Conservation (phyloP, 1,284 basidiomycete genomes). For the Athelia sp. region DNA sequence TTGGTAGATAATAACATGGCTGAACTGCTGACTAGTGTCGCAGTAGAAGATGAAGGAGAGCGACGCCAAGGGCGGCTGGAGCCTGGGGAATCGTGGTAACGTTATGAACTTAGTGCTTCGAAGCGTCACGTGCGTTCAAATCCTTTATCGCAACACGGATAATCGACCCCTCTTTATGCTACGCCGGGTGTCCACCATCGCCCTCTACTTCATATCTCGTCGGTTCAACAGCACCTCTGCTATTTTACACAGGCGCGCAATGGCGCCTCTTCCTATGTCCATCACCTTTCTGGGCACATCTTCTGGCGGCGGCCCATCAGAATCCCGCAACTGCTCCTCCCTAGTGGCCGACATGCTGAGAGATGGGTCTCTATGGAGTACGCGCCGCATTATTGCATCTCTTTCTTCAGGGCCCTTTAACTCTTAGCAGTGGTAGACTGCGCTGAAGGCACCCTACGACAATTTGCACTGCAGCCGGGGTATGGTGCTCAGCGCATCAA, state of each 20-base stretch:
- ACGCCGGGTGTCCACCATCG: no score
- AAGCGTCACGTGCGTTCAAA: no score
- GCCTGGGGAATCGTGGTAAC: no score
- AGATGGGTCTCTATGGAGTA: slow-evolving; percentile 63
- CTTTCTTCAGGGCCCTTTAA: slow-evolving; percentile 1
- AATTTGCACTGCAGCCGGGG: slow-evolving; percentile 37
- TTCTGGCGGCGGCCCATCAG: slow-evolving; percentile 67
- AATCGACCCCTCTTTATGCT: no score
- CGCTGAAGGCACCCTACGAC: slow-evolving; percentile 72
- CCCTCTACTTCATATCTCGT: no score
- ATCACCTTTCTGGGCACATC: slow-evolving; percentile 72
- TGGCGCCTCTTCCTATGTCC: slow-evolving; percentile 21
- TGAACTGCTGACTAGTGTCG: no score
- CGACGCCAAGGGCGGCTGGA: no score
- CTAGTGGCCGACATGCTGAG: slow-evolving; percentile 53
- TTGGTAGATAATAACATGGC: no score
- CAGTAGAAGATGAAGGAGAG: no score
- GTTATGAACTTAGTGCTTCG: no score
- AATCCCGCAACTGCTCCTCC: slow-evolving; percentile 67
- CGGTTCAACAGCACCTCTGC: no score
- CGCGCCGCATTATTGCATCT: slow-evolving; percentile 14
- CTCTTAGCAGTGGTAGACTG: slow-evolving; percentile 72
- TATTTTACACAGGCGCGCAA: neutral
- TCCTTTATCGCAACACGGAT: no score
- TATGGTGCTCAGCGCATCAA: slow-evolving; percentile 32